phyloP scores from a whole-genome alignment of 495 filamentous ascomycete genomes.

The Hypoxylon lienhwacheense region DNA sequence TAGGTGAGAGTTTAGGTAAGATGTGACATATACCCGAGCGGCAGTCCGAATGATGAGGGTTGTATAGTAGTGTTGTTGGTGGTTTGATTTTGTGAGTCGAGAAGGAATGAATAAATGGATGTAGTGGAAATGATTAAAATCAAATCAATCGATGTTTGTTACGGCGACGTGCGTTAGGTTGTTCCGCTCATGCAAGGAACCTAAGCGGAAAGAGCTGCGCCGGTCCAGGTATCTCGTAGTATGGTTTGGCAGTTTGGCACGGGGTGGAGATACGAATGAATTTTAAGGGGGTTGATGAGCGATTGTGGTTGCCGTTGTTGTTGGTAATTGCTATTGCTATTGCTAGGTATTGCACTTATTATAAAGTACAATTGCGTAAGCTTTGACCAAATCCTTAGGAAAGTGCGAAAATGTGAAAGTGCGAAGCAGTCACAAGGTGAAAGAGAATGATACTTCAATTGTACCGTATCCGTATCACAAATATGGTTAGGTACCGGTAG shows the following conservation, averaged over 20 bases:
- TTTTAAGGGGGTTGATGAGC: too few relatives aligned
- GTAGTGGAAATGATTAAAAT: conserved; percentile 7
- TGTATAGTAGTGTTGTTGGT: neutral
- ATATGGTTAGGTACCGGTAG: conserved; percentile 21
- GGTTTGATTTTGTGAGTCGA: conserved; percentile 28
- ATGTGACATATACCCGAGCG: conserved; percentile 12
- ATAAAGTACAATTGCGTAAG: too few relatives aligned
- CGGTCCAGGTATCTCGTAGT: neutral
- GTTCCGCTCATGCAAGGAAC: conserved; percentile 31
- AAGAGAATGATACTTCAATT: too few relatives aligned
- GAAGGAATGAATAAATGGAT: conserved; percentile 8
- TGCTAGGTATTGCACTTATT: too few relatives aligned
- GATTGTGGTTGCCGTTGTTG: too few relatives aligned
- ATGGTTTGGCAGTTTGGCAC: too few relatives aligned
- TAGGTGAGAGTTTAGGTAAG: conserved; percentile 18
- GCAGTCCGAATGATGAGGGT: conserved; percentile 3
- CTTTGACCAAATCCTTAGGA: too few relatives aligned
- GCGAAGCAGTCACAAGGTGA: too few relatives aligned
- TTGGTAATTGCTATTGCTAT: too few relatives aligned
- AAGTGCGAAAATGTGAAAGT: neutral
- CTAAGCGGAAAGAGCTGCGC: neutral
- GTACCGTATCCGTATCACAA: too few relatives aligned
- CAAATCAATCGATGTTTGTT: conserved; percentile 19
- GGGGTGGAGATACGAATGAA: too few relatives aligned
- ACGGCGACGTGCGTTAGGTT: conserved; percentile 31